Percentiles rank a stretch among this genome's conserved stretches.
phyloP scores from a whole-genome alignment of 179 eudicot species.

The Heliamphora pulchella region DNA sequence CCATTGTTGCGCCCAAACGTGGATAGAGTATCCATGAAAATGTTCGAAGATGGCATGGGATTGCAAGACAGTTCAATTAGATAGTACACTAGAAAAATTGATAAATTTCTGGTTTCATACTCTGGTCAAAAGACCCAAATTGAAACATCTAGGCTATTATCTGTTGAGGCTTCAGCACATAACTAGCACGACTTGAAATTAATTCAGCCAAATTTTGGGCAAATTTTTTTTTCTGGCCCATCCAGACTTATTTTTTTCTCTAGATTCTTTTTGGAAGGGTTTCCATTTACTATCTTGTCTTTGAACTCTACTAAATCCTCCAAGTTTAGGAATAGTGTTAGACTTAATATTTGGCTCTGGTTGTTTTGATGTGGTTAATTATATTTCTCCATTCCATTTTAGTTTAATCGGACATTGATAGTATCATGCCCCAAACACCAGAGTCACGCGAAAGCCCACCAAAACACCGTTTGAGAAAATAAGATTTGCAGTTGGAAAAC shows the following conservation, averaged over 20 bases:
- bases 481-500: no score
- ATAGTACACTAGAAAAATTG: neutral
- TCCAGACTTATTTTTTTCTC: neutral
- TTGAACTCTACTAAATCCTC: neutral
- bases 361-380: no score
- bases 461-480: no score
- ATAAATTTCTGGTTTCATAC: neutral
- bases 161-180: neutral
- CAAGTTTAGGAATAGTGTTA: neutral
- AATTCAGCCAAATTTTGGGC: neutral
- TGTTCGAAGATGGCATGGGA: neutral
- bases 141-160: neutral
- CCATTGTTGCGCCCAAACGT: no score
- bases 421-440: no score
- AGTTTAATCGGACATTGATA: no score
- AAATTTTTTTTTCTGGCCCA: neutral
- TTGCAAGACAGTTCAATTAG: neutral
- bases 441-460: no score
- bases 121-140: neutral
- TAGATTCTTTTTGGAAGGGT: neutral
- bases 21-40: no score
- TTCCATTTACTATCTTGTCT: neutral
- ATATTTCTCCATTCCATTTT: no score
- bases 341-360: neutral
- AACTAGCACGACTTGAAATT: neutral